A percentile compares a stretch with the other conserved stretches of the same genome.
Conservation (phyloP, 1,284 basidiomycete genomes). For the Ceratobasidium sp. region DNA sequence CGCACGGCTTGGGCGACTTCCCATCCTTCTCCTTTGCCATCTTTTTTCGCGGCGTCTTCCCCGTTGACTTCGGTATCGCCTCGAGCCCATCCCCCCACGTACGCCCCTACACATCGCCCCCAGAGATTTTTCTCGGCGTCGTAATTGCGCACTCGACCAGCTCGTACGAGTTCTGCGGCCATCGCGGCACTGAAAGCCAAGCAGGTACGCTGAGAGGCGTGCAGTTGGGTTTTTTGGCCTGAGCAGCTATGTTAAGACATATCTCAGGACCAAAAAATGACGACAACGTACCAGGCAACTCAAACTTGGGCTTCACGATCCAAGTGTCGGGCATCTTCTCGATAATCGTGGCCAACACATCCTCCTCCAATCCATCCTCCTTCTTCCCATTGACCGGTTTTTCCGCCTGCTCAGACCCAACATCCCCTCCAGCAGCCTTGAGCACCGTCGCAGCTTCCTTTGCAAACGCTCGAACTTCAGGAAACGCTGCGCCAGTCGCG, state of each 20-base stretch:
- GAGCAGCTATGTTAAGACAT: constrained; percentile 44
- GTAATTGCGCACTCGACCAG: constrained; percentile 64
- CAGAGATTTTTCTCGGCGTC: constrained; percentile 65
- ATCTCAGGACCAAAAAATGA: constrained; percentile 18
- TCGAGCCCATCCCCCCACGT: constrained; percentile 71
- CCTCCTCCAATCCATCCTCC: constrained; percentile 26
- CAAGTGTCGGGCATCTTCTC: constrained; percentile 11
- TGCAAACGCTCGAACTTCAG: constrained; percentile 93
- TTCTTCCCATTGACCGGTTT: constrained; percentile 7
- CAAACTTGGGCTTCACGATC: constrained; percentile 27
- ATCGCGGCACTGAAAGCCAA: constrained; percentile 78
- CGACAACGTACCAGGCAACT: constrained; percentile 13
- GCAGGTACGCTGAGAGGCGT: constrained; percentile 42
- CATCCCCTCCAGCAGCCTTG: constrained; percentile 80
- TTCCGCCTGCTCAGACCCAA: constrained; percentile 41
- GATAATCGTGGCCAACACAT: constrained; percentile 29
- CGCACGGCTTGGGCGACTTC: constrained; percentile 70
- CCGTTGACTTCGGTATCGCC: constrained; percentile 53
- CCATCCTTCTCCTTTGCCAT: constrained; percentile 49
- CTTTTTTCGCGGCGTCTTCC: constrained; percentile 50
- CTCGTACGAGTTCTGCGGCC: constrained; percentile 73
- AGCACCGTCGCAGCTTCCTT: constrained; percentile 80
- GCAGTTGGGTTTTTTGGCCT: constrained; percentile 51
- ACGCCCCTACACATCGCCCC: constrained; percentile 76
- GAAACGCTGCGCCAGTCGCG: constrained; percentile 89